Conservation (phyloP, 352 stramenopile genomes). For the Poterioochromonas sp. region DNA sequence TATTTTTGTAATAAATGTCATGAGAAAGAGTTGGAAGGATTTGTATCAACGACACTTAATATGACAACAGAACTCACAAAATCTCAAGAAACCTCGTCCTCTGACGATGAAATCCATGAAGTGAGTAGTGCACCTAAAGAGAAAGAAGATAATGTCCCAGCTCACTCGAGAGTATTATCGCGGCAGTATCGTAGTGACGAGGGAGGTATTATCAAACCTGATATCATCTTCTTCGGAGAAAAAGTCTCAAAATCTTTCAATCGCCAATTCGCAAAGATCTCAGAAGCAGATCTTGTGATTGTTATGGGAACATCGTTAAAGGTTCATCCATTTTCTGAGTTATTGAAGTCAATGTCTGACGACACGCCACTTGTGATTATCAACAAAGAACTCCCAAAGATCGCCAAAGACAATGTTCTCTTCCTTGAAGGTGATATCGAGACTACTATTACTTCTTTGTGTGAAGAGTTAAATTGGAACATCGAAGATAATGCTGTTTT, state of each 20-base stretch:
- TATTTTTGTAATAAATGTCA: too few species aligned
- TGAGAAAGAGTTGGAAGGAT: too few species aligned
- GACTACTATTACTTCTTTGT: background rate
- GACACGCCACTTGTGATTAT: conserved; percentile 45
- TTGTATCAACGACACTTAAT: too few species aligned
- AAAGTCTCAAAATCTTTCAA: conserved; percentile 69
- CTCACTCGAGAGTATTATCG: too few species aligned
- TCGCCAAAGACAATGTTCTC: background rate
- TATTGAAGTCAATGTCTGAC: conserved; percentile 40
- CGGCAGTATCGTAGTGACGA: too few species aligned
- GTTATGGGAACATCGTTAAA: conserved; percentile 95
- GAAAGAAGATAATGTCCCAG: too few species aligned
- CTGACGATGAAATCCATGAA: too few species aligned
- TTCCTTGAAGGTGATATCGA: conserved; percentile 13
- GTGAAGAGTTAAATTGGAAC: background rate
- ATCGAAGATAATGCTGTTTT: too few species aligned
- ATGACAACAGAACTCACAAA: too few species aligned
- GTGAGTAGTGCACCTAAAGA: too few species aligned
- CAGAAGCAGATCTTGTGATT: conserved; percentile 83
- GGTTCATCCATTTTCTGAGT: conserved; percentile 81
- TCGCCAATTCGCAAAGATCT: background rate
- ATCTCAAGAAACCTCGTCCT: too few species aligned
- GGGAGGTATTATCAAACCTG: conserved; percentile 90
- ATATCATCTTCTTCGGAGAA: conserved; percentile 96
- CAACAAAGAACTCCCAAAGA: conserved; percentile 39